Evolutionary conservation across 371 early-diverging fungal species (phyloP).

Genomic region (Rhizopus stolonifer): DNA sequence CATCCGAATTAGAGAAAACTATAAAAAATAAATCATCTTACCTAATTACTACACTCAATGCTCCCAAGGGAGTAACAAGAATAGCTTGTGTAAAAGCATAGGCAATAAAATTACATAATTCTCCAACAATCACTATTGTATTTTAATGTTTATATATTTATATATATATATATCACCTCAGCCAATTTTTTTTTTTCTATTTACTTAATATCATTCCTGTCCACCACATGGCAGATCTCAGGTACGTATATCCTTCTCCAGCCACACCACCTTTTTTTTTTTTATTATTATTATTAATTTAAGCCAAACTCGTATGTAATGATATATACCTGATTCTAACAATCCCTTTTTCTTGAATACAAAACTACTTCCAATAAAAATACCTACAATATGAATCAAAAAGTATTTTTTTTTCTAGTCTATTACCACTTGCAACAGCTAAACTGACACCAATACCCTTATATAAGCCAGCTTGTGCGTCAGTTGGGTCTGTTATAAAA

Average conservation of each 20-base stretch:
- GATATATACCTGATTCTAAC: conserved; percentile 53
- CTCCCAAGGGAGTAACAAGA: conserved; percentile 94
- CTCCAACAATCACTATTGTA: conserved; percentile 74
- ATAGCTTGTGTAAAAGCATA: conserved; percentile 95
- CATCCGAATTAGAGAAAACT: neutral
- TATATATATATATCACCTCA: too few relatives aligned
- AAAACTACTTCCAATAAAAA: conserved; percentile 89
- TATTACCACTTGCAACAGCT: conserved; percentile 73
- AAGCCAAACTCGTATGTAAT: neutral
- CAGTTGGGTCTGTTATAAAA: conserved; percentile 27
- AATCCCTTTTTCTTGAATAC: conserved; percentile 95
- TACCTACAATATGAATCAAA: conserved; percentile 38
- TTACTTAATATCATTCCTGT: conserved; percentile 83
- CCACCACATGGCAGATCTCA: conserved; percentile 93
- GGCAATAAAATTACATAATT: conserved; percentile 91
- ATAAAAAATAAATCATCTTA: conserved; percentile 1
- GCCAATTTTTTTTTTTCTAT: conserved; percentile 12
- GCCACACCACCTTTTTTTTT: conserved; percentile 47
- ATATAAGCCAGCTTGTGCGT: conserved; percentile 50
- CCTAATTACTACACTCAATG: conserved; percentile 74
- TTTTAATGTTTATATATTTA: neutral
- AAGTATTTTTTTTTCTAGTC: conserved; percentile 1
- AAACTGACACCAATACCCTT: conserved; percentile 86
- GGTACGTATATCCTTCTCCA: conserved; percentile 82
- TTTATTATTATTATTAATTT: neutral